A percentile compares a stretch with the other conserved stretches of the same genome.
These are phyloP conservation scores for Pueraria montana DNA, from an alignment of 306 rosid species.

Conservation along the genomic window DNA sequence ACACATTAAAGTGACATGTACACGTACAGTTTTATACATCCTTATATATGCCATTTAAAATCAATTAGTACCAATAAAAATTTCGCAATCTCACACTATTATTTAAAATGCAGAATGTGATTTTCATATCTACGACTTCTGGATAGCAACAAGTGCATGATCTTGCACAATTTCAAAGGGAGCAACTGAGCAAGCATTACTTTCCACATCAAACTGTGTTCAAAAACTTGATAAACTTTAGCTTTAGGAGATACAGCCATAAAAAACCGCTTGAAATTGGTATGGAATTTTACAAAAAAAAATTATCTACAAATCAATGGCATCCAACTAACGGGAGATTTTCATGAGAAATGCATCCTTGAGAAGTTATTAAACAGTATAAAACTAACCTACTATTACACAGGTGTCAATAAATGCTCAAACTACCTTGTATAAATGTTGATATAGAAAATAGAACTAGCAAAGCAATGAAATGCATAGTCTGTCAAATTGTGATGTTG, in stretches of 20 bases:
- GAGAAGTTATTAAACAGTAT: conserved; percentile 7
- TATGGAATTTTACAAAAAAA: conserved; percentile 8
- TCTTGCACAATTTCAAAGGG: background rate
- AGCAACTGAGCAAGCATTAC: background rate
- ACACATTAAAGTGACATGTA: background rate
- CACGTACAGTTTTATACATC: background rate
- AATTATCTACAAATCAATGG: background rate
- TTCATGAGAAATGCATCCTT: conserved; percentile 16
- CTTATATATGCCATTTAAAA: background rate
- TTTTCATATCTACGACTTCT: background rate
- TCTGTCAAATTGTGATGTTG: conserved; percentile 30
- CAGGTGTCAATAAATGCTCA: background rate
- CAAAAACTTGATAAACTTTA: conserved; percentile 13
- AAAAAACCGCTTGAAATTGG: background rate
- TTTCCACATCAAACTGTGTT: conserved; percentile 19
- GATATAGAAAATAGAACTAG: conserved; percentile 17
- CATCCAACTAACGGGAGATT: background rate
- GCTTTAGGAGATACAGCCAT: background rate
- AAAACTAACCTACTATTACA: conserved; percentile 11
- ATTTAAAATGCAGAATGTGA: background rate
- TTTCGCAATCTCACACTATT: background rate
- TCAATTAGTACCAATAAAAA: conserved; percentile 19
- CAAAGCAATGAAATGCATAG: conserved; percentile 35
- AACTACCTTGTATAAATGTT: conserved; percentile 7
- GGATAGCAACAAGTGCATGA: background rate